Conservation (phyloP, 2,329 filamentous ascomycete genomes). For the Plectosphaerella sp. region DNA sequence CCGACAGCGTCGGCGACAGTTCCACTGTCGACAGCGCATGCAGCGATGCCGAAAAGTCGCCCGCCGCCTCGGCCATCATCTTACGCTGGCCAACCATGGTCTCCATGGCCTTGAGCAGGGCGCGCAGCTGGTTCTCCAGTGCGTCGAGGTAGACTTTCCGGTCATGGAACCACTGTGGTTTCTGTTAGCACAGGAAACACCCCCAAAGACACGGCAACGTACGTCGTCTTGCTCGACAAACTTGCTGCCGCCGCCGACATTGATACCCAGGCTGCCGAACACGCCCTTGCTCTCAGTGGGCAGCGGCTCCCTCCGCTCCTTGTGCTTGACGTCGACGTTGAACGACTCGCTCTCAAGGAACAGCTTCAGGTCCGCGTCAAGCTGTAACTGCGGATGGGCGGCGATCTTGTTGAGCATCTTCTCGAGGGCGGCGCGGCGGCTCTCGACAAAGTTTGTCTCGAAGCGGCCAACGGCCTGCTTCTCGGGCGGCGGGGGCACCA, state of each 20-base stretch:
- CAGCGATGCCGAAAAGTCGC: slow-evolving; percentile 90
- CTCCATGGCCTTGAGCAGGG: slow-evolving; percentile 89
- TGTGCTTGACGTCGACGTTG: slow-evolving; percentile 96
- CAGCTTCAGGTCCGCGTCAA: slow-evolving; percentile 90
- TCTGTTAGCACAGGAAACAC: slow-evolving; percentile 7
- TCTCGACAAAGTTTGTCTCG: slow-evolving; percentile 94
- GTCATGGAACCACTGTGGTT: slow-evolving; percentile 86
- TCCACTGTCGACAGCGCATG: slow-evolving; percentile 90
- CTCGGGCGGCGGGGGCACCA: slow-evolving; percentile 92
- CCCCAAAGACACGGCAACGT: slow-evolving; percentile 27
- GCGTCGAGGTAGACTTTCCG: slow-evolving; percentile 92
- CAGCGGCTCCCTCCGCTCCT: slow-evolving; percentile 84
- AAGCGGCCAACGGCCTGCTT: slow-evolving; percentile 97
- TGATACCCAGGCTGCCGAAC: slow-evolving; percentile 78
- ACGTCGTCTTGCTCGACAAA: slow-evolving; percentile 98
- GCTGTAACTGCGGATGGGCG: slow-evolving; percentile 82
- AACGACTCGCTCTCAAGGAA: slow-evolving; percentile 96
- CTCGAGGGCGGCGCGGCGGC: slow-evolving; percentile 82
- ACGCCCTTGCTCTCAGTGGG: slow-evolving; percentile 90
- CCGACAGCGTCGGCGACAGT: slow-evolving; percentile 81
- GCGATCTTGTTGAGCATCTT: slow-evolving; percentile 98
- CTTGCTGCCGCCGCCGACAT: slow-evolving; percentile 72
- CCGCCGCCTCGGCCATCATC: slow-evolving; percentile 86
- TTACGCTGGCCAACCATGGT: slow-evolving; percentile 89
- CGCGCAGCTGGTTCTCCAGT: slow-evolving; percentile 84